Conservation (phyloP, 805 yeast genomes). For the Starmerella davenportii region DNA sequence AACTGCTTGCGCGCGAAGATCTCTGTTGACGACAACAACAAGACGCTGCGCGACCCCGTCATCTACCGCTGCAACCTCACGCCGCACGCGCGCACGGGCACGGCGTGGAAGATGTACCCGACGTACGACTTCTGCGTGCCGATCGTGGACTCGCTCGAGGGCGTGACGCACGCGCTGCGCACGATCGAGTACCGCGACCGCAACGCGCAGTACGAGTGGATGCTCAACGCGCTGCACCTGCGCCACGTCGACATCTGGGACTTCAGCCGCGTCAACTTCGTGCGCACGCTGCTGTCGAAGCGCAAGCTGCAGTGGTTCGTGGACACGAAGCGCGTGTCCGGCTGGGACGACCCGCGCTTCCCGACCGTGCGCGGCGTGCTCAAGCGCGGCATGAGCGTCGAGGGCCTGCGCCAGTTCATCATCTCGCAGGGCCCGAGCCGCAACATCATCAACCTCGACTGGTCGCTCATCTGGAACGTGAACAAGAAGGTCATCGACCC, state of each 20-base stretch:
- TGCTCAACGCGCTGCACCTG: conserved; percentile 58
- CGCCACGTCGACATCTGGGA: conserved; percentile 97
- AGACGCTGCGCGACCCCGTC: conserved; percentile 94
- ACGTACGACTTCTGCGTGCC: conserved; percentile 98
- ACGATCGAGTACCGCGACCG: conserved; percentile 98
- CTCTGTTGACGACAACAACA: conserved; percentile 77
- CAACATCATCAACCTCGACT: conserved; percentile 89
- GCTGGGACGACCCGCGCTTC: conserved; percentile 99
- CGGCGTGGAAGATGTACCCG: conserved; percentile 90
- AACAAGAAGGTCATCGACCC: conserved; percentile 97
- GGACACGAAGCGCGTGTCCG: conserved; percentile 66
- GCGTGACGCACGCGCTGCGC: conserved; percentile 94
- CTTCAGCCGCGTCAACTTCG: conserved; percentile 91
- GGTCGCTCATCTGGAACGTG: conserved; percentile 95
- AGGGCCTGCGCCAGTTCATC: conserved; percentile 86
- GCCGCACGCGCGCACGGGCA: conserved; percentile 95
- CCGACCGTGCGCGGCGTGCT: conserved; percentile 99
- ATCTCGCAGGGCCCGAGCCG: conserved; percentile 95
- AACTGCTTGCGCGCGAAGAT: conserved; percentile 95
- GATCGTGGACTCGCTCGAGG: conserved; percentile 85
- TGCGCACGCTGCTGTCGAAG: conserved; percentile 86
- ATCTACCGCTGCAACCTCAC: conserved; percentile 92
- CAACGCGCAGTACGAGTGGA: conserved; percentile 96
- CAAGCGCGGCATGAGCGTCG: conserved; percentile 98
- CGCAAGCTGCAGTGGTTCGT: conserved; percentile 99